Base-by-base conservation (phyloP, 331 rosid genomes). In the Malus hybrid region DNA sequence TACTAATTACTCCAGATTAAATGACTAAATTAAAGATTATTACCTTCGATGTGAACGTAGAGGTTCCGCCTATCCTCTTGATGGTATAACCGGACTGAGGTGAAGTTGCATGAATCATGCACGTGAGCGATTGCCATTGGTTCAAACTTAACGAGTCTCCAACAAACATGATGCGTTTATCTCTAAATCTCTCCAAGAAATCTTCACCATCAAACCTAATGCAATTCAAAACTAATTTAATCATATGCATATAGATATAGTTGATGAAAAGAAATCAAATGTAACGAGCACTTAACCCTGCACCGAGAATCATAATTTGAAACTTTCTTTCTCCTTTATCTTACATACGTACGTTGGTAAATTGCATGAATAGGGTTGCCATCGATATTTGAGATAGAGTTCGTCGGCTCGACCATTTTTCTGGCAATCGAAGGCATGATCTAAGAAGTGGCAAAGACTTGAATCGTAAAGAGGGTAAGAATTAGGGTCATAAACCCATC, bases 81-180 rank as follows among this genome's bases (percentile, higher is more conserved):
- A 31, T 18, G 42, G 29, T 31, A 36, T 54, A 31, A 9, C 33
- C 28, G 7, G 64, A 70, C 12, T 52, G 65, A 65, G 73, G 20
- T 12, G 28, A 33, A 27, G 79, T 22, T 54, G 65, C 44, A 46
- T 64, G 63, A 46, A 74, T 29, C 80, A 80, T 28, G 50, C 80
- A 76, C 11, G 78, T 24, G 12, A 81, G 70, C 5, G 84, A 81
- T 67, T 56, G 84, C 80, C 84, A 81, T 24, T 81, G 81, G n/a
- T 71, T 76, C 67, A 76, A 20, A 52, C 84, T 57, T 11, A 81
- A 9, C 8, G 81, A 81, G 59, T 81, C 84, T 24, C 80, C 84
- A 24, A 81, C 65, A 44, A 81, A 76, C 84, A 81, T 56, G 66
- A 81, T 71, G 27, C 75, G 73, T 69, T 81, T 81, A 7, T 56